Evolutionary conservation across 768 basidiomycete genomes (phyloP), one percentile per base, ranked within the genome.

Genomic region (Exidia glandulosa): DNA sequence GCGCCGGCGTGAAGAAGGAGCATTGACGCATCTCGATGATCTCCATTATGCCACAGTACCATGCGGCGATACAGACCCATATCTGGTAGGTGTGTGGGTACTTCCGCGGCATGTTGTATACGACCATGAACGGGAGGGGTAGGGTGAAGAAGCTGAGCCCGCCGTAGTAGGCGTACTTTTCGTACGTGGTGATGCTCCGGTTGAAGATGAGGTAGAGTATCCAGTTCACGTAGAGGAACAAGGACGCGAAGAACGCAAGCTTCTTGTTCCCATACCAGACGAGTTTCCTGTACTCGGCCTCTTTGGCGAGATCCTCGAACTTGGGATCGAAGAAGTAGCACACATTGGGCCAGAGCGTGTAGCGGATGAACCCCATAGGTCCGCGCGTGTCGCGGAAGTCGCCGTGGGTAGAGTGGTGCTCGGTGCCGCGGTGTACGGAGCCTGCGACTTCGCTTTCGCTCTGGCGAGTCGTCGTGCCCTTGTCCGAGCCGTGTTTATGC

Each of bases 61-160:
- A 54, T 23, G 30, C 25, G 9, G 50, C 50, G 12, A 54, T 14
- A 19, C 27, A 29, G 6, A 54, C 25, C 50, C 50, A 54, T 7
- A 31, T 31, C 50, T 54, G 50, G 27, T 27, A 54, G 9, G 19
- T 4, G 9, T 31, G 13, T 54, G 50, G 25, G 25, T 54, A 27
- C 4, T 10, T 13, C 25, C 50, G 50, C 7, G 50, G 50, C 50
- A 54, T 29, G 50, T 54, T 31, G 55, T 70, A 65, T 2, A 68
- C 66, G 60, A 74, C 61, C 63, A 73, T 62, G 58, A 69, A 57
- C 16, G 70, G 64, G 30, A 72, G 58, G 2, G 70, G 71, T 7
- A 72, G 25, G 45, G 70, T 54, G 25, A 54, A 27, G 27, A 54
- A 31, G 10, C 9, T 27, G 13, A 54, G 50, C 14, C 50, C 50